Evolutionary conservation across 768 basidiomycete genomes (phyloP), one percentile per base, ranked within the genome.

Genomic region (Lanmaoa rubissima): DNA sequence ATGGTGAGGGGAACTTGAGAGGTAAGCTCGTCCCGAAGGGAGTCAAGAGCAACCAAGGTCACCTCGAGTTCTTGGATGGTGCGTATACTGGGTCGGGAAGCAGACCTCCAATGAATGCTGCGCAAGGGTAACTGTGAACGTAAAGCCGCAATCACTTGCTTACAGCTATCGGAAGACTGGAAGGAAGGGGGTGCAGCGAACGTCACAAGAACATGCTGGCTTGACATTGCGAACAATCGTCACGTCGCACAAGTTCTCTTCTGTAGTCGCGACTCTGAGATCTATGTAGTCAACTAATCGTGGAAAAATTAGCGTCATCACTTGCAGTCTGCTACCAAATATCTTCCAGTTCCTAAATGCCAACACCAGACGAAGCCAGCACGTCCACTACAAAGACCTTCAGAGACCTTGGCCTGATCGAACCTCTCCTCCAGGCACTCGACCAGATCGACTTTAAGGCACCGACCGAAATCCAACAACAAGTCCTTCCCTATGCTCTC

Each of bases 41-140:
- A 78, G 60, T 88, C 87, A 41, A 92, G 76, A 7, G 84, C 73
- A 9, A 89, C 80, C 41, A 98, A 75, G 39, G 83, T 79, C 53
- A 97, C 82, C 58, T 87, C 79, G n/a, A 98, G 80, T 61, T 92
- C 87, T 67, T 94, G 93, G 49, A 99, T 92, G 1, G 93, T 97
- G 60, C 90, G 82, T 42, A 94, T 76, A 16, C 83, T 83, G 5
- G 88, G 79, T 42, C 87, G 79, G 2, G 85, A 82, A 5, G 81
- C 65, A 17, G 90, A 82, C 71, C 91, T 95, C 95, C 97, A 98
- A 72, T 98, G 92, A 28, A 98, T 82, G 73, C 88, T 95, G 49
- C 88, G 85, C 51, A 99, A 77, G 0, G 97, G 97, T 7, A 92
- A 73, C 62, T 90, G 90, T 1, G 84, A 80, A n/a, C 77, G 70